A percentile compares a stretch with the other conserved stretches of the same genome.
phyloP scores from a whole-genome alignment of 2,329 filamentous ascomycete species.

The Annulohypoxylon truncatum region DNA sequence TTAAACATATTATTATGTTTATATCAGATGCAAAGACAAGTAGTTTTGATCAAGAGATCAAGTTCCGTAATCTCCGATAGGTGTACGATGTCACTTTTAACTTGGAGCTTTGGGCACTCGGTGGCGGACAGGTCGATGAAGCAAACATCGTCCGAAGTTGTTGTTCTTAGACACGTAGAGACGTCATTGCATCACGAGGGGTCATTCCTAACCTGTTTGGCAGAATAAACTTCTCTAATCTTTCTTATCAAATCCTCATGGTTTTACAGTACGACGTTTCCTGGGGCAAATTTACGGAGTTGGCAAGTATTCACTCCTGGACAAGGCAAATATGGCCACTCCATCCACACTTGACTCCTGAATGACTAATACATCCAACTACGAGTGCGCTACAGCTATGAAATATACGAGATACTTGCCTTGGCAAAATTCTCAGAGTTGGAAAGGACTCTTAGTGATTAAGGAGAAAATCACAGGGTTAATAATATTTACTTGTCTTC shows the following conservation, averaged over 20 bases:
- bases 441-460: not conserved
- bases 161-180: not conserved
- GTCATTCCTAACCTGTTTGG: not conserved
- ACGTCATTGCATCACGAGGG: constrained; percentile 1
- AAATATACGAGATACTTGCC: not conserved
- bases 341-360: not conserved
- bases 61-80: not conserved
- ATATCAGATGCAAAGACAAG: not conserved
- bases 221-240: not conserved
- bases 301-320: not conserved
- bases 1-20: not conserved
- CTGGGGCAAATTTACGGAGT: not conserved
- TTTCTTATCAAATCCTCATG: not conserved
- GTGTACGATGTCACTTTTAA: not conserved
- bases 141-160: constrained; percentile 24
- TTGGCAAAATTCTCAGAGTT: not conserved
- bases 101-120: not conserved
- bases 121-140: not conserved
- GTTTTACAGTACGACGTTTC: not conserved
- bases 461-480: not conserved
- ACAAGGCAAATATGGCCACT: not conserved
- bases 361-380: not conserved
- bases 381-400: not conserved
- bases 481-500: not conserved
- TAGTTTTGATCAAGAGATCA: not conserved